phyloP scores from a whole-genome alignment of 2,329 filamentous ascomycete species.

The Macrophomina pseudophaseolina region DNA sequence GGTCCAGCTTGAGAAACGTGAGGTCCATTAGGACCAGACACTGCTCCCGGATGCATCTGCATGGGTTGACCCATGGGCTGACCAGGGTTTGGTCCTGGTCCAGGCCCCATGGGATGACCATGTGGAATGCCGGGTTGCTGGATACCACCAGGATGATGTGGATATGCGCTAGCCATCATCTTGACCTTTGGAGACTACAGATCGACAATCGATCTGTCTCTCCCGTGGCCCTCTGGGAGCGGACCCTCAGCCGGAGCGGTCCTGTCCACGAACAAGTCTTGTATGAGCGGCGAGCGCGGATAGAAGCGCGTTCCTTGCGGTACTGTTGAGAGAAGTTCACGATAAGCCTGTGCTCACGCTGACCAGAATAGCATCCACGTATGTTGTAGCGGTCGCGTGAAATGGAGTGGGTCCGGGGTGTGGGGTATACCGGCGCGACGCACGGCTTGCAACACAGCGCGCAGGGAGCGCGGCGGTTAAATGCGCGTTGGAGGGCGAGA shows the following conservation, averaged over 20 bases:
- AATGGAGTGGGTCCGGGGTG: constrained; percentile 24
- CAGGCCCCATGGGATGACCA: constrained; percentile 66
- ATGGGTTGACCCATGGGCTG: constrained; percentile 73
- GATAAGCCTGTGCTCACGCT: constrained; percentile 6
- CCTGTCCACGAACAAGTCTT: not conserved
- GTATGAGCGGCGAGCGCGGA: not conserved
- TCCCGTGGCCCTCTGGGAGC: constrained; percentile 19
- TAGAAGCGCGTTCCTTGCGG: not conserved
- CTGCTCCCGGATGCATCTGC: constrained; percentile 71
- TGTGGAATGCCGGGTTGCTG: constrained; percentile 72
- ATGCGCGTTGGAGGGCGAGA: not conserved
- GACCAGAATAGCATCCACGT: constrained; percentile 14
- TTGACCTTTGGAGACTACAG: constrained; percentile 37
- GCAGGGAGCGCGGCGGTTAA: not conserved
- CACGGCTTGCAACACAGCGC: constrained; percentile 13
- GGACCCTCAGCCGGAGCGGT: constrained; percentile 7
- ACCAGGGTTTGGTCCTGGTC: constrained; percentile 72
- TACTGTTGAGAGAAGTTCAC: not conserved
- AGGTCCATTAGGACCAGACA: constrained; percentile 71
- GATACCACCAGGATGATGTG: constrained; percentile 72
- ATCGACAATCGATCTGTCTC: constrained; percentile 15
- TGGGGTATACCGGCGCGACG: constrained; percentile 22
- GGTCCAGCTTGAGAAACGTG: constrained; percentile 73
- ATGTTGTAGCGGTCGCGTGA: constrained; percentile 24
- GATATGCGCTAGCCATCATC: constrained; percentile 73